Percentiles rank a stretch among this genome's conserved stretches.
phyloP scores from a whole-genome alignment of 306 rosid genomes.

The Prosopis cineraria region DNA sequence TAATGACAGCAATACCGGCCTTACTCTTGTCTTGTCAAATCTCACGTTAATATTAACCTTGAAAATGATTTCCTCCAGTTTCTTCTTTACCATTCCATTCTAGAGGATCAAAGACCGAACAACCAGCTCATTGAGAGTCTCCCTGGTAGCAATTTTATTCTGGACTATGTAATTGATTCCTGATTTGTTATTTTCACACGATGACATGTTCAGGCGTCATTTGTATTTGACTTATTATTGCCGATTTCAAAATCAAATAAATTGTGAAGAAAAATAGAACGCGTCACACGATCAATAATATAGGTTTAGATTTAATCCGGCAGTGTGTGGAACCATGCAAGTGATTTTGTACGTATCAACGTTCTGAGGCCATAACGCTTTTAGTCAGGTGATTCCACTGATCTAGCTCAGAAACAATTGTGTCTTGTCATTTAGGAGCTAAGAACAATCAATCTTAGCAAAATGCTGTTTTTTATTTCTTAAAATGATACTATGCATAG shows the following conservation, averaged over 20 bases:
- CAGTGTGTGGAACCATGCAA: slow-evolving; percentile 5
- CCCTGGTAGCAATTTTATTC: no score
- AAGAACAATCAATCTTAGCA: not conserved
- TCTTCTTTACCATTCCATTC: no score
- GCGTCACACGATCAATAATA: not conserved
- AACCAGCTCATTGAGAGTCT: not conserved
- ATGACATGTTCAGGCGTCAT: not conserved
- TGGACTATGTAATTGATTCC: not conserved
- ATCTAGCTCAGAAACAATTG: not conserved
- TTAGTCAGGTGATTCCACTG: not conserved
- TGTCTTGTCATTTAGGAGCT: not conserved
- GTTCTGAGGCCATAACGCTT: not conserved
- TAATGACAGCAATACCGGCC: not conserved
- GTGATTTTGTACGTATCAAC: slow-evolving; percentile 1
- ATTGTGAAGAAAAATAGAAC: not conserved
- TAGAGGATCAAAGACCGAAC: not conserved
- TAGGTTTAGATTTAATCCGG: not conserved
- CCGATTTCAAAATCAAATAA: not conserved
- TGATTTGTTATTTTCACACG: not conserved
- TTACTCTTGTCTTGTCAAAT: not conserved
- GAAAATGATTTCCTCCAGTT: not conserved
- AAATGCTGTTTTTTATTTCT: not conserved
- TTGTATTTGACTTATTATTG: not conserved
- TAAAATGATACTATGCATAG: not conserved
- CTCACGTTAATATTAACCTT: no score